A percentile compares a stretch with the other conserved stretches of the same genome.
These are phyloP conservation scores for Yamadazyma siamensis DNA, from an alignment of 1,139 yeast genomes.

Conservation along the genomic window DNA sequence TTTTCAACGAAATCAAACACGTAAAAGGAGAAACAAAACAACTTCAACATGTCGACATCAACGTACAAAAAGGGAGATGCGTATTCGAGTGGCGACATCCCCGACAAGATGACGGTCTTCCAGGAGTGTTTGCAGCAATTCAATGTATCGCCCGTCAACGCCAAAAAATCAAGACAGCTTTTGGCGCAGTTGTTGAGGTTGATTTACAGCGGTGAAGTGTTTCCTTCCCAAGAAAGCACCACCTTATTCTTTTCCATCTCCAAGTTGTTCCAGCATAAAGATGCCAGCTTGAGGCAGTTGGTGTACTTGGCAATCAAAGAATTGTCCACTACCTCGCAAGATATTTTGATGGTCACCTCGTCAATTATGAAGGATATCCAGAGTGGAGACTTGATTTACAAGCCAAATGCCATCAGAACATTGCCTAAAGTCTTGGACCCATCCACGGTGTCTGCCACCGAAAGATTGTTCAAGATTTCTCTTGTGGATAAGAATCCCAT, in stretches of 20 bases:
- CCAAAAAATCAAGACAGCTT: slow-evolving; percentile 78
- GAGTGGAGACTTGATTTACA: slow-evolving; percentile 78
- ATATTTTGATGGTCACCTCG: slow-evolving; percentile 95
- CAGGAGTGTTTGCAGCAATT: slow-evolving; percentile 94
- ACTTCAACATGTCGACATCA: slow-evolving; percentile 60
- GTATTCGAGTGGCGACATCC: slow-evolving; percentile 53
- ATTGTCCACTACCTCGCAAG: slow-evolving; percentile 78
- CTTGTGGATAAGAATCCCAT: slow-evolving; percentile 89
- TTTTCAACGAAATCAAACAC: slow-evolving; percentile 14
- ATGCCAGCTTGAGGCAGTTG: slow-evolving; percentile 86
- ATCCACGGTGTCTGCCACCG: slow-evolving; percentile 90
- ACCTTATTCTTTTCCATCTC: slow-evolving; percentile 91
- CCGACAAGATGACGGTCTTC: slow-evolving; percentile 96
- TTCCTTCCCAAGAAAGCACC: slow-evolving; percentile 88
- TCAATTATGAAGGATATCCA: slow-evolving; percentile 98
- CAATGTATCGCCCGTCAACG: slow-evolving; percentile 87
- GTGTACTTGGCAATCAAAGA: slow-evolving; percentile 94
- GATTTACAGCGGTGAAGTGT: slow-evolving; percentile 79
- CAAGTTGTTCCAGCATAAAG: slow-evolving; percentile 90
- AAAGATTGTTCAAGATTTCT: slow-evolving; percentile 87
- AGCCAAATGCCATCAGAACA: slow-evolving; percentile 94
- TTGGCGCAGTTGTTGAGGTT: slow-evolving; percentile 71
- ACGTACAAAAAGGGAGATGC: slow-evolving; percentile 87
- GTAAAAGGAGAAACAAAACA: slow-evolving; percentile 6
- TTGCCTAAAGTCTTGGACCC: slow-evolving; percentile 87